Evolutionary conservation across 2,329 filamentous ascomycete genomes (phyloP).

Genomic region (Aphanocladium album): DNA sequence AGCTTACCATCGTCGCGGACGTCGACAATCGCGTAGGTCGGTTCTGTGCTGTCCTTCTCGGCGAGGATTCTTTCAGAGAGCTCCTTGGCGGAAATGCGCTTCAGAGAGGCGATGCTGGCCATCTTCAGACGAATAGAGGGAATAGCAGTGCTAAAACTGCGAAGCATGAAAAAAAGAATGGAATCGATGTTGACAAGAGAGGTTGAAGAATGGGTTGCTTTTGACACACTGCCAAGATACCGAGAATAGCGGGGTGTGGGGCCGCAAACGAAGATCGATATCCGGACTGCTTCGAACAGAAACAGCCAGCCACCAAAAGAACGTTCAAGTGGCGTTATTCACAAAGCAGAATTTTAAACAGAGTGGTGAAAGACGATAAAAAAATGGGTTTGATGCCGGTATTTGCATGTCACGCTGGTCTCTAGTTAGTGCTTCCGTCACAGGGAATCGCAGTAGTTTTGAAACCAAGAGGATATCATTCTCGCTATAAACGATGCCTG

Average conservation of each 20-base stretch:
- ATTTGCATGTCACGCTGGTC: too few species aligned
- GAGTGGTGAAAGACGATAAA: too few species aligned
- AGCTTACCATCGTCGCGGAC: slow-evolving; percentile 74
- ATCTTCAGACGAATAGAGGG: neutral
- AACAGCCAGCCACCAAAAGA: neutral
- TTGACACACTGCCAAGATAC: too few species aligned
- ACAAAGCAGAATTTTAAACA: too few species aligned
- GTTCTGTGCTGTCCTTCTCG: slow-evolving; percentile 34
- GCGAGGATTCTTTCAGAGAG: slow-evolving; percentile 62
- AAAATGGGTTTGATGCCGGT: too few species aligned
- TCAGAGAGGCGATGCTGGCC: slow-evolving; percentile 16
- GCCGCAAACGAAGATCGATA: neutral
- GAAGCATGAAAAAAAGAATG: neutral
- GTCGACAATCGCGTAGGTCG: slow-evolving; percentile 70
- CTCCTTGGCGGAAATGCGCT: slow-evolving; percentile 62
- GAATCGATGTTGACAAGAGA: neutral
- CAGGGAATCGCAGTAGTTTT: neutral
- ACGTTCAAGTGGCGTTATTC: neutral
- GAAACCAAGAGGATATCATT: slow-evolving; percentile 14
- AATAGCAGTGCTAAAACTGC: neutral
- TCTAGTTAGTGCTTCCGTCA: too few species aligned
- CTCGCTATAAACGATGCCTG: slow-evolving; percentile 5
- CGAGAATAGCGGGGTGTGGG: neutral
- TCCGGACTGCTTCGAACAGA: neutral
- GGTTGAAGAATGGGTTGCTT: neutral